Evolutionary conservation across 257 asterid species (phyloP).

Genomic region (Ballota nigra): DNA sequence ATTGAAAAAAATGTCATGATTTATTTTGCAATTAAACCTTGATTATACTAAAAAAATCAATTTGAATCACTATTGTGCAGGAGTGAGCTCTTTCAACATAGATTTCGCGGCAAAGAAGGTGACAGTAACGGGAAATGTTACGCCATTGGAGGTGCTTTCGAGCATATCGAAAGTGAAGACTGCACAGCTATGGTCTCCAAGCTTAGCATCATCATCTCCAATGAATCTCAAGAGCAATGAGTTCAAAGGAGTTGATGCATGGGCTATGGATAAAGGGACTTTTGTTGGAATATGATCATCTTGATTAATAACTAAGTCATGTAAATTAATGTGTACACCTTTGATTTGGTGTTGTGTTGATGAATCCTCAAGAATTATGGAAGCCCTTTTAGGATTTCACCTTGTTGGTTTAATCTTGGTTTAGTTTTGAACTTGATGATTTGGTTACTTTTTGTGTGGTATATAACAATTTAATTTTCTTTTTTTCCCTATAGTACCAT

Average conservation of each 20-base stretch:
- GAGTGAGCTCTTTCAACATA: constrained; percentile 77
- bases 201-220: constrained; percentile 19
- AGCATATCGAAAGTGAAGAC: constrained; percentile 84
- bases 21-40: too few relatives aligned
- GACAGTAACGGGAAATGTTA: constrained; percentile 65
- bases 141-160: constrained; percentile 66
- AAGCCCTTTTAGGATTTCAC: background rate
- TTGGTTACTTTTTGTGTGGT: background rate
- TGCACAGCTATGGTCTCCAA: constrained; percentile 75
- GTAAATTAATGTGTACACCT: background rate
- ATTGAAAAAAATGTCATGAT: too few relatives aligned
- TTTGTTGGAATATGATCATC: background rate
- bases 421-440: background rate
- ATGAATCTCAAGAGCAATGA: background rate
- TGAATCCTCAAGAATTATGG: background rate
- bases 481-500: too few relatives aligned
- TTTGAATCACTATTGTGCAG: constrained; percentile 38
- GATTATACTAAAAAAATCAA: too few relatives aligned
- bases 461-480: too few relatives aligned
- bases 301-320: background rate
- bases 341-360: background rate
- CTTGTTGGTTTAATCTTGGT: background rate
- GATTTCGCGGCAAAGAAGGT: constrained; percentile 80
- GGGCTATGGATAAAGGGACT: background rate
- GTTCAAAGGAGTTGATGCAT: constrained; percentile 4